A percentile compares a stretch with the other conserved stretches of the same genome.
phyloP scores from a whole-genome alignment of 2,329 filamentous ascomycete genomes.

The Penicillium sp. region DNA sequence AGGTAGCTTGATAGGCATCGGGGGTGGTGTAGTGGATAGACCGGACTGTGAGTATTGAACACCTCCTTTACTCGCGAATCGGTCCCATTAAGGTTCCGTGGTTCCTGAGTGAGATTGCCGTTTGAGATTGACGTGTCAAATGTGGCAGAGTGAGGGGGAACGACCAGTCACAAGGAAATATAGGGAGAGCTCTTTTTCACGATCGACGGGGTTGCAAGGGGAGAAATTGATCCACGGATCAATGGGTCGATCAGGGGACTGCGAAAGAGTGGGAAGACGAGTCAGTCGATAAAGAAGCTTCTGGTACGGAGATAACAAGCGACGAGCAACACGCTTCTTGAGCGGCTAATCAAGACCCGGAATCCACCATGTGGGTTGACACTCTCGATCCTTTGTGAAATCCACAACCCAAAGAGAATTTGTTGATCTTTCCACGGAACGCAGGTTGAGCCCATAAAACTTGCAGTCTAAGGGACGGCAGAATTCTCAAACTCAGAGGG shows the following conservation, averaged over 20 bases:
- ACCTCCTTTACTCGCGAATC: slow-evolving; percentile 5
- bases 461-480: not conserved
- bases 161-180: slow-evolving; percentile 11
- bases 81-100: slow-evolving; percentile 15
- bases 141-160: slow-evolving; percentile 6
- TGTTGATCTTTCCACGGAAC: not conserved
- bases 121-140: slow-evolving; percentile 21
- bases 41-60: not conserved
- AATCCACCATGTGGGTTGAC: slow-evolving; percentile 25
- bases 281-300: slow-evolving; percentile 21
- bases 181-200: slow-evolving; percentile 1
- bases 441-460: not conserved
- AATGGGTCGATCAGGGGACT: slow-evolving; percentile 14
- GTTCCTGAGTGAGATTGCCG: slow-evolving; percentile 3
- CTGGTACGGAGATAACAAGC: slow-evolving; percentile 14
- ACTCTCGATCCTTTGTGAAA: not conserved
- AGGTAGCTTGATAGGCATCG: slow-evolving; percentile 58
- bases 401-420: not conserved
- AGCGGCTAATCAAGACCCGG: slow-evolving; percentile 26
- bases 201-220: slow-evolving; percentile 14
- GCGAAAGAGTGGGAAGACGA: slow-evolving; percentile 10
- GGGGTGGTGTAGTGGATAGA: not conserved
- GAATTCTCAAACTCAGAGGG: not conserved
- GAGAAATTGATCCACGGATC: slow-evolving; percentile 2
- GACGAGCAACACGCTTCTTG: slow-evolving; percentile 17